Percentiles rank a stretch among this genome's conserved stretches.
Conservation (phyloP, 768 basidiomycete species). For the Rubroboletus pulcherrimus region DNA sequence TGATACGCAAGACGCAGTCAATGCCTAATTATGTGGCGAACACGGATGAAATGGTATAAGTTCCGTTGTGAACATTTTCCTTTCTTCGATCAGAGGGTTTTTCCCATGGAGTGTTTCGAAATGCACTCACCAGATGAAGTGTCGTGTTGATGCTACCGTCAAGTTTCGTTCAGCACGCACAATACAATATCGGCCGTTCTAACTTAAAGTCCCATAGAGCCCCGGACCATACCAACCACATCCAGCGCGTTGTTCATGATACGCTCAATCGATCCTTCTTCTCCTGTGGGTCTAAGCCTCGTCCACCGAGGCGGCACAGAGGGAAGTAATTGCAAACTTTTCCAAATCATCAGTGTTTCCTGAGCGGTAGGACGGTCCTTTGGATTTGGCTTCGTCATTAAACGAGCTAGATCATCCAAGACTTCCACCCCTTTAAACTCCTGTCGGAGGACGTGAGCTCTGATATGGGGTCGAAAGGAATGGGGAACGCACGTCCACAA, state of each 20-base stretch:
- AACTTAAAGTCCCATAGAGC: slow-evolving; percentile 1
- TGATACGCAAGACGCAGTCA: no score
- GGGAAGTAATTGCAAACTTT: not conserved
- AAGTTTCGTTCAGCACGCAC: not conserved
- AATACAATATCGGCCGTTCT: not conserved
- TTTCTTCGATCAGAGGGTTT: no score
- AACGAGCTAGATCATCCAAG: no score
- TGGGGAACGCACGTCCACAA: no score
- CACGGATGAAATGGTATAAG: no score
- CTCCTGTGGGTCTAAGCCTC: slow-evolving; percentile 1
- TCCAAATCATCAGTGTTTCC: slow-evolving; percentile 1
- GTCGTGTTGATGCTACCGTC: not conserved
- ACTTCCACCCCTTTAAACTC: no score
- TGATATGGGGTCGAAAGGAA: no score
- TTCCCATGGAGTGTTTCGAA: no score
- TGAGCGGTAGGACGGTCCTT: not conserved
- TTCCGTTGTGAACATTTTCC: no score
- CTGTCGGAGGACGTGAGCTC: no score
- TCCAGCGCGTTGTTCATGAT: slow-evolving; percentile 14
- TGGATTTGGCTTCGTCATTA: slow-evolving; percentile 9
- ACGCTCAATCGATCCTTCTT: slow-evolving; percentile 11
- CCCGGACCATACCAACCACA: slow-evolving; percentile 11
- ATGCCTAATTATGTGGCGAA: no score
- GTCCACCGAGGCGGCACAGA: slow-evolving; percentile 6
- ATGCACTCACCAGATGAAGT: no score